A percentile compares a stretch with the other conserved stretches of the same genome.
phyloP scores from a whole-genome alignment of 2,329 filamentous ascomycete species.

The Trichophyton rubrum region DNA sequence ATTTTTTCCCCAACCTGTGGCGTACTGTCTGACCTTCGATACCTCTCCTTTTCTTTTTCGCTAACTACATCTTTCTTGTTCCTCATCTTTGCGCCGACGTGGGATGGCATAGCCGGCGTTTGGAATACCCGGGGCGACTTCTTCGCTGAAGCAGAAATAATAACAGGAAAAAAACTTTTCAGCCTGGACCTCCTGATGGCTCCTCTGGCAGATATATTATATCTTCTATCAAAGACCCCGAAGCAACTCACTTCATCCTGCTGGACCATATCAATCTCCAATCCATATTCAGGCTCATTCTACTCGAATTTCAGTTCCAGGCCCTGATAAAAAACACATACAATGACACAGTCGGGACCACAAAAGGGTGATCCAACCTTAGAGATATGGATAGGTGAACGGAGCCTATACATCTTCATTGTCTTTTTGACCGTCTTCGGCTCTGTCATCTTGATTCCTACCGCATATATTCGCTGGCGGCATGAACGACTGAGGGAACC shows the following conservation, averaged over 20 bases:
- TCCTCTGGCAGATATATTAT: neutral
- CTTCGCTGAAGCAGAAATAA: neutral
- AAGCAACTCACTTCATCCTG: neutral
- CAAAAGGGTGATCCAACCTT: neutral
- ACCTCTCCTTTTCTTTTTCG: neutral
- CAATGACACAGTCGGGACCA: neutral
- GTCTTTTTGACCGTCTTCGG: constrained; percentile 7
- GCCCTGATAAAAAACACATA: neutral
- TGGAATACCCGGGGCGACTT: neutral
- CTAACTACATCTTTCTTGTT: neutral
- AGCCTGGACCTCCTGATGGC: neutral
- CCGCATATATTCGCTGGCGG: constrained; percentile 9
- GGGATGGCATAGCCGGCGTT: neutral
- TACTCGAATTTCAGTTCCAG: neutral
- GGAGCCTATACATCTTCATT: constrained; percentile 5
- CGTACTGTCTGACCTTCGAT: neutral
- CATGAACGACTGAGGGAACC: constrained; percentile 5
- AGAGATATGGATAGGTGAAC: constrained; percentile 6
- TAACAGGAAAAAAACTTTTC: neutral
- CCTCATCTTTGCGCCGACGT: neutral
- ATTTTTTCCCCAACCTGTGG: neutral
- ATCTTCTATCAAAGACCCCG: neutral
- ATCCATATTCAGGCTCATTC: neutral
- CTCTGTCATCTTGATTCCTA: constrained; percentile 5
- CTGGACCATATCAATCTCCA: neutral